phyloP scores from a whole-genome alignment of 305 asterid species.

The Solanum hybrid region DNA sequence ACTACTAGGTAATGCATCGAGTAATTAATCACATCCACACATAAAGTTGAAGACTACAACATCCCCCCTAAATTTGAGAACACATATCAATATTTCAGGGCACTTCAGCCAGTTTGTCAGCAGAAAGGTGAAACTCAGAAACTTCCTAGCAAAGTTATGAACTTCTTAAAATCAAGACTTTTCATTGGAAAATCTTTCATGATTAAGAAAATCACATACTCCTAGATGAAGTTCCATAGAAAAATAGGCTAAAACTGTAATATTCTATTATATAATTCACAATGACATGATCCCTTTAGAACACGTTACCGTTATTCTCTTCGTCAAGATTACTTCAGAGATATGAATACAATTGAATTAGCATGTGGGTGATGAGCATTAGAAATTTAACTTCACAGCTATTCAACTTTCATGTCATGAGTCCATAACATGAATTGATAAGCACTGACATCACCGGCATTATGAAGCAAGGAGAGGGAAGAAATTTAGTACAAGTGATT shows the following conservation, averaged over 20 bases:
- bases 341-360: neutral
- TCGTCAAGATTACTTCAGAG: neutral
- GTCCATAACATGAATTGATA: neutral
- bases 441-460: neutral
- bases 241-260: neutral
- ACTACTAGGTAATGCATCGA: neutral
- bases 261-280: neutral
- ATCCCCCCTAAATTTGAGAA: neutral
- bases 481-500: neutral
- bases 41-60: neutral
- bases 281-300: neutral
- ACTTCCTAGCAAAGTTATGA: neutral
- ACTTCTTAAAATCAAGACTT: neutral
- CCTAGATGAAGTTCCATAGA: neutral
- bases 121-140: neutral
- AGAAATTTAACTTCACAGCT: neutral
- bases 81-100: neutral
- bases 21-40: neutral
- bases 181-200: neutral
- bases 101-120: neutral
- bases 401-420: neutral
- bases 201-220: neutral
- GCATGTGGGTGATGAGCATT: neutral
- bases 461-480: neutral
- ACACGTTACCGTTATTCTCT: neutral